Conservation (phyloP, 169 alveolate genomes). For the Eimeria maxima region DNA sequence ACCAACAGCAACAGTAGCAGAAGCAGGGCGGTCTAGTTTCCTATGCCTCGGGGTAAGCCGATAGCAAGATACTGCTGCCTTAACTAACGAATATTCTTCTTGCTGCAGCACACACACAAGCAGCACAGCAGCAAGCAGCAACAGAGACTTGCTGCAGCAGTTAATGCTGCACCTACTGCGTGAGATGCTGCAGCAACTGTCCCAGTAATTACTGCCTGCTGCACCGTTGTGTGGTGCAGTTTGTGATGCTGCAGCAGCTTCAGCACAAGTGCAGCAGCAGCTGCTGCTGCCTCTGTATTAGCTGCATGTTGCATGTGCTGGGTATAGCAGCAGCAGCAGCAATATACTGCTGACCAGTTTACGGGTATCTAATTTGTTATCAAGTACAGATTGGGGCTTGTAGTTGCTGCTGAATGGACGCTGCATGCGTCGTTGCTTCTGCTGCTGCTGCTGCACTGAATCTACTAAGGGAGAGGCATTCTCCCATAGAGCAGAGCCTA, state of each 20-base stretch:
- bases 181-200: no score
- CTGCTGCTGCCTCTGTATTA: background rate
- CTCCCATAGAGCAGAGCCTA: slow-evolving; percentile 23
- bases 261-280: no score
- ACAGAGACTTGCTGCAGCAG: no score
- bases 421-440: background rate
- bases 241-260: background rate
- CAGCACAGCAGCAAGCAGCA: background rate
- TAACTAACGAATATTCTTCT: background rate
- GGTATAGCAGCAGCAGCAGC: no score
- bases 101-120: background rate
- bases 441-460: background rate
- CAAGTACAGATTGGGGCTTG: background rate
- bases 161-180: background rate
- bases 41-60: no score
- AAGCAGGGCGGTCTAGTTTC: no score
- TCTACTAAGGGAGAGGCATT: slow-evolving; percentile 17
- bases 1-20: no score
- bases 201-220: no score
- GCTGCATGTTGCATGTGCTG: background rate
- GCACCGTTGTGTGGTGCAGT: no score
- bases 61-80: background rate
- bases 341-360: background rate
- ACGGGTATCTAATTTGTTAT: background rate
- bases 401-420: background rate